These are phyloP conservation scores for Pelargonium fulgidum DNA, from an alignment of 441 rosid species.

Conservation along the genomic window DNA sequence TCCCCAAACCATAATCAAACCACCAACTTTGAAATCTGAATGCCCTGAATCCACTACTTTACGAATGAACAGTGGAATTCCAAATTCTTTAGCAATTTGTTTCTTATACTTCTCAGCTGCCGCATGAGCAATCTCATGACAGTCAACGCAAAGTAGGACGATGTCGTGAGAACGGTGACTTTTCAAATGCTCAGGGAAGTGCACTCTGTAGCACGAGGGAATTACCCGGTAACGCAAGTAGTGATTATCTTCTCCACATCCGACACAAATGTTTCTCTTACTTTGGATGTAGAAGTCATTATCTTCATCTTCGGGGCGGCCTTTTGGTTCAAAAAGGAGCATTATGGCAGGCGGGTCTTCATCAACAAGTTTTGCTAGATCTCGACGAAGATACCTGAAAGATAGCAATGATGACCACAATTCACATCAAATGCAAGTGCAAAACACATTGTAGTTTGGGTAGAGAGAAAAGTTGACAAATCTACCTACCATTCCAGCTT, in stretches of 20 bases:
- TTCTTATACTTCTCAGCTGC: constrained; percentile 89
- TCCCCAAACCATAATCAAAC: too few species aligned
- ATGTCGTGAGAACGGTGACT: constrained; percentile 98
- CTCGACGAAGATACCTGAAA: constrained; percentile 70
- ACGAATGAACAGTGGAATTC: constrained; percentile 78
- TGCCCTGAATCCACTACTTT: constrained; percentile 58
- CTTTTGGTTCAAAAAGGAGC: constrained; percentile 94
- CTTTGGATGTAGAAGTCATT: constrained; percentile 93
- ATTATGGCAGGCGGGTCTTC: constrained; percentile 76
- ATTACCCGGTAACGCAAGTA: constrained; percentile 86
- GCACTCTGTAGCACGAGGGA: constrained; percentile 94
- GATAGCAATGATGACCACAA: constrained; percentile 12
- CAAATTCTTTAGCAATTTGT: constrained; percentile 65
- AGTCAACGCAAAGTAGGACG: constrained; percentile 93
- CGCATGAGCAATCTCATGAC: constrained; percentile 92
- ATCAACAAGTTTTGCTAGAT: constrained; percentile 74
- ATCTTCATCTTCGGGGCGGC: constrained; percentile 93
- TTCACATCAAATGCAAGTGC: constrained; percentile 12
- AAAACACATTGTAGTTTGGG: constrained; percentile 15
- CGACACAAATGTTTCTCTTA: constrained; percentile 84
- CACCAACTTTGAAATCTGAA: too few species aligned
- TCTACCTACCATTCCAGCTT: constrained; percentile 76
- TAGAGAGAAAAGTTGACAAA: constrained; percentile 15
- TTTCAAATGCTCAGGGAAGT: constrained; percentile 95
- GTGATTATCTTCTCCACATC: constrained; percentile 93